phyloP scores from a whole-genome alignment of 768 basidiomycete species.

The Flagelloscypha sp. region DNA sequence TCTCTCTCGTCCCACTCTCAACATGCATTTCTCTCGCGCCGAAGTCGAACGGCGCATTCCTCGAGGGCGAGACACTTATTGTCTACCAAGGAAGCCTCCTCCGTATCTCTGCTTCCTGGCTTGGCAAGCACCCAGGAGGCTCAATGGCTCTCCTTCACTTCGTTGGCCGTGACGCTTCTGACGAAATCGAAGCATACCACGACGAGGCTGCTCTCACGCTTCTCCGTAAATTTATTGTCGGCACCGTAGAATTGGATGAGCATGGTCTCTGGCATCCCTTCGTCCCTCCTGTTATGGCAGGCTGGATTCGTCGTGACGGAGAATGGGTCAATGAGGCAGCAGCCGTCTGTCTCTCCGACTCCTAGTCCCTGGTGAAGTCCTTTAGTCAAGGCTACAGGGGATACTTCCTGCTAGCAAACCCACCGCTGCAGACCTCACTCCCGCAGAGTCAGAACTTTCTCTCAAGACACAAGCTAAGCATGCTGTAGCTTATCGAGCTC shows the following conservation, averaged over 20 bases:
- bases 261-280: conserved; percentile 48
- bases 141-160: conserved; percentile 62
- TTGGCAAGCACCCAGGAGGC: conserved; percentile 59
- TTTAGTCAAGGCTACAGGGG: conserved; percentile 24
- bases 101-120: conserved; percentile 47
- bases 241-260: conserved; percentile 32
- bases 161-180: not conserved
- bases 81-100: conserved; percentile 37
- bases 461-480: conserved; percentile 35
- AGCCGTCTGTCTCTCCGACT: conserved; percentile 20
- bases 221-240: conserved; percentile 40
- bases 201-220: conserved; percentile 28
- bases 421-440: conserved; percentile 25
- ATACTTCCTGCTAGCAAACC: too few relatives aligned
- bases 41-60: conserved; percentile 27
- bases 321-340: conserved; percentile 39
- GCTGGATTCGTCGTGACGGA: conserved; percentile 39
- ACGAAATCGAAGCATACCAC: conserved; percentile 69
- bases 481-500: conserved; percentile 45
- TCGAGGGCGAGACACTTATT: conserved; percentile 47
- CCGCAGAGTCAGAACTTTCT: conserved; percentile 30
- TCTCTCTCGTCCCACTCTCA: too few relatives aligned
- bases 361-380: conserved; percentile 23
- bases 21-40: too few relatives aligned
- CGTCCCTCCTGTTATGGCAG: conserved; percentile 55